Evolutionary conservation across 139 green algal genomes (phyloP), one percentile per base, ranked within the genome.

Genomic region (Edaphochlamys debaryana): DNA sequence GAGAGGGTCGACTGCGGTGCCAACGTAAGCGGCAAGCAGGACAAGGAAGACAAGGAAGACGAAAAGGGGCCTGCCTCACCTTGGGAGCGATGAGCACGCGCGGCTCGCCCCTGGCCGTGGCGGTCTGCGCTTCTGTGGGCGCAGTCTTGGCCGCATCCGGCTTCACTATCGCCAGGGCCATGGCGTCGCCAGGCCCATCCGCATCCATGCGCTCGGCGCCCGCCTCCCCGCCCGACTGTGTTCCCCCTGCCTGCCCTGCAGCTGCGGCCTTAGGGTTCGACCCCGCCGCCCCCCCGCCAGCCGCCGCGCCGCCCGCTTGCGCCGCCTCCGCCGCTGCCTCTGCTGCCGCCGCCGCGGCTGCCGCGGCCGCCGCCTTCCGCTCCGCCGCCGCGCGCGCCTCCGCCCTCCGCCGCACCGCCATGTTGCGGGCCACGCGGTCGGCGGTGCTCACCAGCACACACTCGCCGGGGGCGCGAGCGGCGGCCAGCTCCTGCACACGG

Each of bases 371-470:
- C 25, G 34, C 23, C 17, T 27, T 29, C 3, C 25, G 25, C 25
- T 27, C 60, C 30, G 60, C 60, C 60, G 34, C 34, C 22, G 45
- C 71, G 36, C 40, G 67, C 67, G 36, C 23, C 67, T 52, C 6
- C 23, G 25, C 38, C 1, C 36, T 38, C 67, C 22, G 36, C 38
- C 25, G 50, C 38, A 56, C 29, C 4, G 50, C 34, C 60, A 45
- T 70, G 36, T 60, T 70, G 58, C 54, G 50, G 0, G 38, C 9
- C 0, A 69, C n/a, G 23, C 74, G 58, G 27, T 69, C 74, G 7
- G 74, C 74, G 19, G 74, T 80, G 32, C 38, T 70, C 3, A 70
- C 74, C 17, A 7, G 27, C 74, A 80, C 74, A 4, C 60, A 11
- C 45, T 54, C 45, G 45, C 45, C 45, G 45, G 45, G 45, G 45